Evolutionary conservation across 345 rosid species (phyloP), one percentile per base, ranked within the genome.

Genomic region (Hevea brasiliensis): DNA sequence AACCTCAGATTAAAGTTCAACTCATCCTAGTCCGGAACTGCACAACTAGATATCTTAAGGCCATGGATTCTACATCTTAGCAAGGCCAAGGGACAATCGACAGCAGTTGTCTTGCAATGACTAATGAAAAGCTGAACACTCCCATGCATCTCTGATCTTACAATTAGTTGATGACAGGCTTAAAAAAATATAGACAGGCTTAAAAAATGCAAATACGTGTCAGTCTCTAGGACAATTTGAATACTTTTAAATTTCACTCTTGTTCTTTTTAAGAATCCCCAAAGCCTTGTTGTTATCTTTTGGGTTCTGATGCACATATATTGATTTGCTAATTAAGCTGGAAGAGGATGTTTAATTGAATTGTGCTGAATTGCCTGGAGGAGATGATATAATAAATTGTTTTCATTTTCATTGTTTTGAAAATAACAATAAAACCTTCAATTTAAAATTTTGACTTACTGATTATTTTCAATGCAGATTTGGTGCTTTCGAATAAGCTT

Each of bases 401-500:
- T 61, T 32, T 9, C 9, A 57, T 20, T 21, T 68, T 8, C 48
- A 0, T 10, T 20, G 40, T 8, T 15, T 17, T 18, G 21, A 51
- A 67, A 26, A 42, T 6, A 54, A 20, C 58, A 9, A 6, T 45
- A 29, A 4, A 24, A 24, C 32, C 6, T 17, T 68, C 9, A 8
- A 20, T 29, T 41, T 70, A 11, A 44, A 27, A 37, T n/a, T 29
- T 45, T 62, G 21, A 45, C 63, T 40, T 53, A 21, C 29, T 18
- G 27, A 10, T 55, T 57, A 29, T 65, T 61, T 55, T 7, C 72
- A 3, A 32, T 71, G 84, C 89, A 94, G 98, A 92, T 79, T 82
- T 94, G 88, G 92, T 87, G 79, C 87, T 94, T 54, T 87, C 96
- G 3, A 86, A 90, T 81, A 94, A 88, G 86, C 85, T 94, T 70